Evolutionary conservation across 192 early-diverging fungal species (phyloP), one percentile per base, ranked within the genome.

Genomic region (Rhizoclosmatium globosum): DNA sequence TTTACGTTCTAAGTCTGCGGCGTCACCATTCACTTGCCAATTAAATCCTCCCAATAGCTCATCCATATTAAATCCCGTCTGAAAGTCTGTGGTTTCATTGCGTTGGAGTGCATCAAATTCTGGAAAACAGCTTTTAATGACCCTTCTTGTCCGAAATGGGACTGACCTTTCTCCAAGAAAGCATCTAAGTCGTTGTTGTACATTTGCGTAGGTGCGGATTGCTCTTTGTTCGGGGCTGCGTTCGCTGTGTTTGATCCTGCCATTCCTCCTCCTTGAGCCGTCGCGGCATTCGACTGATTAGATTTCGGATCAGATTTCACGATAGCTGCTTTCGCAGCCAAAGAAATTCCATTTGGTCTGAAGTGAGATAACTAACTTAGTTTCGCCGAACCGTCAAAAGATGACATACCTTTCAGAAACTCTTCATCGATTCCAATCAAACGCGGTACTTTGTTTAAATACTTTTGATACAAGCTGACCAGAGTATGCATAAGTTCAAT

Each of bases 11-110:
- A 99, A 83, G 17, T 92, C 96, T 31, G 93, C 91, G 0, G 95
- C 96, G 74, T 96, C 95, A 39, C 94, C 93, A 47, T 90, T 93
- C 43, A 92, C 93, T 47, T 96, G 88, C 93, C 96, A 95, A 46
- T 96, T 93, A 85, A 97, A 97, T 76, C 94, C 95, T 4, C 87
- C 87, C 64, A 85, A 67, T 6, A 83, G 83, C 42, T 88, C 83
- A 50, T 84, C 81, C 66, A 84, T 50, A 69, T 83, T 67, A 42
- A 83, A 69, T 19, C 19, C 23, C 1, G 74, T 69, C 53, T 59
- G 47, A n/a, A 74, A 6, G 0, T 61, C 9, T 3, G 38, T 1
- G 2, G 45, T 31, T 48, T 65, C 48, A 2, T 42, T 68, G 3
- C 31, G 38, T 4, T 23, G 21, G 4, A 61, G 62, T 9, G 4